A percentile compares a stretch with the other conserved stretches of the same genome.
Conservation (phyloP, 306 rosid species). For the Cajanus cajan region DNA sequence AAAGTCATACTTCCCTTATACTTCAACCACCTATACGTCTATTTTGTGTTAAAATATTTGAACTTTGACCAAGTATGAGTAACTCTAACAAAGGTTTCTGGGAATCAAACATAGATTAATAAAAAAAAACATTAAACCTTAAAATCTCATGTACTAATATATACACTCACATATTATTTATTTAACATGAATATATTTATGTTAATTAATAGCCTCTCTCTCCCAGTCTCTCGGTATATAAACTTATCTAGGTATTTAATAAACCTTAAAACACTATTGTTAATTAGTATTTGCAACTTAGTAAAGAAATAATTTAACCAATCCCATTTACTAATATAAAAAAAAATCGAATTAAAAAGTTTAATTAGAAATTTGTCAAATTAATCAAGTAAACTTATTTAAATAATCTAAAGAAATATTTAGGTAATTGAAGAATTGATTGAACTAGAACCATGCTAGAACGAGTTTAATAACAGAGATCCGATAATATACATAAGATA, state of each 20-base stretch:
- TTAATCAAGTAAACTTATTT: background rate
- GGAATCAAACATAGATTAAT: background rate
- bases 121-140: background rate
- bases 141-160: background rate
- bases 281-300: background rate
- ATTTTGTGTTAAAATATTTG: background rate
- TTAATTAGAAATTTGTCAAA: background rate
- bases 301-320: background rate
- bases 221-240: too few relatives aligned
- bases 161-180: too few relatives aligned
- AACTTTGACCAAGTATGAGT: slow-evolving; percentile 2
- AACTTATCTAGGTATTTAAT: background rate
- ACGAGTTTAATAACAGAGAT: too few relatives aligned
- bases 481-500: too few relatives aligned
- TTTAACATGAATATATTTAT: too few relatives aligned
- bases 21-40: background rate
- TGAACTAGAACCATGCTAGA: too few relatives aligned
- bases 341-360: background rate
- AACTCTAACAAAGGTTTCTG: background rate
- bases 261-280: background rate
- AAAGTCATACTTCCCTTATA: slow-evolving; percentile 13
- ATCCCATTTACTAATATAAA: too few relatives aligned
- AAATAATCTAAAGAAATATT: background rate
- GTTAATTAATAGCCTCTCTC: too few relatives aligned
- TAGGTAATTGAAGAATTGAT: background rate